Conservation (phyloP, 2,329 filamentous ascomycete species). For the Botrytis tulipae region DNA sequence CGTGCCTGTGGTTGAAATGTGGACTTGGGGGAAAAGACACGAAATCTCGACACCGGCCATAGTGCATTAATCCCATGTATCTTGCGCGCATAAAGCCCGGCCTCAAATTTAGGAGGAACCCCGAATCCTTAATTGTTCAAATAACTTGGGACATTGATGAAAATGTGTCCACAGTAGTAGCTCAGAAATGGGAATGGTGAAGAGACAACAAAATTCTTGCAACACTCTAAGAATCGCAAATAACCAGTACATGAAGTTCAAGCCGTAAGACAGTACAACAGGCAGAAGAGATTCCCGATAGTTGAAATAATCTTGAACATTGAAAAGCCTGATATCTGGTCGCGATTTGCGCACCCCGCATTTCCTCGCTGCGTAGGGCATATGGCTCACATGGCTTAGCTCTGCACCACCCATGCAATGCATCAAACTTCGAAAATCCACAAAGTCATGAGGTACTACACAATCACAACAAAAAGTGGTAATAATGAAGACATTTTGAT, state of each 20-base stretch:
- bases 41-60: neutral
- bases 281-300: neutral
- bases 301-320: neutral
- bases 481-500: constrained; percentile 3
- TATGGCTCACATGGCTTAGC: constrained; percentile 9
- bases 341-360: constrained; percentile 15
- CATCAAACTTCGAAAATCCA: constrained; percentile 10
- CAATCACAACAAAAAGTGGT: constrained; percentile 19
- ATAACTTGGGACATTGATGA: neutral
- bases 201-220: neutral
- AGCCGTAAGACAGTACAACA: neutral
- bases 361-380: constrained; percentile 1
- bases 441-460: constrained; percentile 19
- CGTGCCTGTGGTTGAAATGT: neutral
- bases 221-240: neutral
- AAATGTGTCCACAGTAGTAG: neutral
- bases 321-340: constrained; percentile 2
- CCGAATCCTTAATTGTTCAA: neutral
- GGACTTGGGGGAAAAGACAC: neutral
- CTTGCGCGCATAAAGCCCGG: neutral
- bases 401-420: neutral
- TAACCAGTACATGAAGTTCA: neutral
- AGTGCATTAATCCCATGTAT: neutral
- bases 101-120: neutral
- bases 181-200: neutral